These are phyloP conservation scores for Lolium multiflorum DNA, from an alignment of 176 grass and related monocot genomes.

Conservation along the genomic window DNA sequence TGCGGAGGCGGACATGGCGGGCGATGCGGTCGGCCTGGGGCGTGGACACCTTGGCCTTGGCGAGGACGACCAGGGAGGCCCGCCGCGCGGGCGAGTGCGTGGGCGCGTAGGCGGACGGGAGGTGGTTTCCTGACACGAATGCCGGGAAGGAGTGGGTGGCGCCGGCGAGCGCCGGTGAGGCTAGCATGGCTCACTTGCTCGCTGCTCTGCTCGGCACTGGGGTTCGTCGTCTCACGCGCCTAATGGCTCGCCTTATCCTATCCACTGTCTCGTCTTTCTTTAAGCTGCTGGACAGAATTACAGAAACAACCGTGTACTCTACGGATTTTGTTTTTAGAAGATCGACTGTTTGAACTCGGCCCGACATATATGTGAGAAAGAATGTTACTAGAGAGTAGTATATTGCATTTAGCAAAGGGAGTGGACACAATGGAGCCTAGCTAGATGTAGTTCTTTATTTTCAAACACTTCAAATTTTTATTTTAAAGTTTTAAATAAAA, in stretches of 20 bases:
- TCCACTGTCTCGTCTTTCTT: constrained; percentile 12
- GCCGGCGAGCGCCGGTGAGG: constrained; percentile 54
- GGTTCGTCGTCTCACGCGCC: constrained; percentile 15
- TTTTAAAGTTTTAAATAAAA: too few relatives aligned
- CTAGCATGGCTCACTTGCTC: constrained; percentile 36
- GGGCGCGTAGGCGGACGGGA: not conserved
- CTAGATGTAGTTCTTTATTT: too few relatives aligned
- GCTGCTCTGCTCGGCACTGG: constrained; percentile 26
- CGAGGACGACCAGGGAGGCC: constrained; percentile 49
- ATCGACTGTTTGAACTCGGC: not conserved
- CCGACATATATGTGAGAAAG: not conserved
- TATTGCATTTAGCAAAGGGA: too few relatives aligned
- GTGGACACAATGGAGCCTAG: too few relatives aligned
- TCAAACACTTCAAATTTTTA: too few relatives aligned
- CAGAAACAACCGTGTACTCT: not conserved
- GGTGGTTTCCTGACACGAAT: constrained; percentile 17
- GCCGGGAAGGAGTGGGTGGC: constrained; percentile 40
- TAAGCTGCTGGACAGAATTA: constrained; percentile 15
- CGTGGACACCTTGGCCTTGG: constrained; percentile 67
- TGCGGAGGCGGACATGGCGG: constrained; percentile 83
- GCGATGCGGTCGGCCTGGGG: constrained; percentile 68
- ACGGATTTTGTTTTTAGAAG: not conserved
- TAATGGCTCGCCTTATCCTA: constrained; percentile 47
- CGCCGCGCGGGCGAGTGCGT: constrained; percentile 23
- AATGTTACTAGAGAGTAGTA: too few relatives aligned